A percentile compares a stretch with the other conserved stretches of the same genome.
Conservation (phyloP, 345 rosid species). For the Iberis pinnata region DNA sequence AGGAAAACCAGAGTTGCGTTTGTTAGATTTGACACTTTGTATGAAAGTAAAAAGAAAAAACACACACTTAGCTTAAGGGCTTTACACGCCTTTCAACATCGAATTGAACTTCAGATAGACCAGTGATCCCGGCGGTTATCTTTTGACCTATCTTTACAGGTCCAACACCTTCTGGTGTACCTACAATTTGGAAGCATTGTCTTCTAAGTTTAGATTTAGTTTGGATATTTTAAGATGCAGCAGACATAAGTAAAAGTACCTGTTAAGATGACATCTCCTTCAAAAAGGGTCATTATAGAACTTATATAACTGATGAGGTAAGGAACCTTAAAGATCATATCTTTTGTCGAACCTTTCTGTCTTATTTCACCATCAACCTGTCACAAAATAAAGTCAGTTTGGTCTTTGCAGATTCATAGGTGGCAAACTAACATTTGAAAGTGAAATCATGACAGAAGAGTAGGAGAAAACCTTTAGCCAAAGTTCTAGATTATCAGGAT, state of each 20-base stretch:
- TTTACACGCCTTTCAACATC: slow-evolving; percentile 46
- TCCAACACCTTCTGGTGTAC: slow-evolving; percentile 90
- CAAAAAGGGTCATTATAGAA: slow-evolving; percentile 80
- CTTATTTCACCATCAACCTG: slow-evolving; percentile 84
- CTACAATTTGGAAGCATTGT: slow-evolving; percentile 33
- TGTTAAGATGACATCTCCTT: slow-evolving; percentile 90
- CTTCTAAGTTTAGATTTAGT: not conserved
- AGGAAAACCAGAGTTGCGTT: not conserved
- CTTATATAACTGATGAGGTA: slow-evolving; percentile 86
- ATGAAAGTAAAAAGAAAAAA: not conserved
- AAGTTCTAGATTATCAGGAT: slow-evolving; percentile 78
- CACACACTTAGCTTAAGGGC: slow-evolving; percentile 27
- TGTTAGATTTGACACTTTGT: not conserved
- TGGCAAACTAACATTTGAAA: not conserved
- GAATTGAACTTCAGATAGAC: slow-evolving; percentile 55
- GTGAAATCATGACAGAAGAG: not conserved
- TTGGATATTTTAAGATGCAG: not conserved
- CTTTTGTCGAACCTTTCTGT: slow-evolving; percentile 79
- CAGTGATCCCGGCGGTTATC: slow-evolving; percentile 81
- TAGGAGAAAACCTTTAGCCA: slow-evolving; percentile 67
- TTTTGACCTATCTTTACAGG: slow-evolving; percentile 80
- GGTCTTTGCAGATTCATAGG: not conserved
- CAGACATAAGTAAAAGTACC: slow-evolving; percentile 37
- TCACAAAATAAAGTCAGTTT: slow-evolving; percentile 3
- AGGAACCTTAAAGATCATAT: slow-evolving; percentile 90